Percentiles rank a stretch among this genome's conserved stretches.
These are phyloP conservation scores for Neurospora sp. DNA, from an alignment of 2,329 filamentous ascomycete species.

Conservation along the genomic window DNA sequence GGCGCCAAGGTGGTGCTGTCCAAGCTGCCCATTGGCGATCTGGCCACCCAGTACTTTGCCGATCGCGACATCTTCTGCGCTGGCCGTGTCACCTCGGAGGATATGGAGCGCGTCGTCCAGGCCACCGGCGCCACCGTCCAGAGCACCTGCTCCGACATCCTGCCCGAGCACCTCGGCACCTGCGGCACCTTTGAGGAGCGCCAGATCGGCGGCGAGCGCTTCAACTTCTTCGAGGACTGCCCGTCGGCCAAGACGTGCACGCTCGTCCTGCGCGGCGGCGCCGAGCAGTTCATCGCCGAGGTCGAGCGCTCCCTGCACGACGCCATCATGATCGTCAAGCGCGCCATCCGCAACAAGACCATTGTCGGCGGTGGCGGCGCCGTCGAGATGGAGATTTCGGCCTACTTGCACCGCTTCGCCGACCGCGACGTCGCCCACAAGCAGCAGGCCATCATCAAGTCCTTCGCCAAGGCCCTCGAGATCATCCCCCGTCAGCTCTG, in stretches of 20 bases:
- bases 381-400: slow-evolving; percentile 91
- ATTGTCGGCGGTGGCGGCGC: slow-evolving; percentile 95
- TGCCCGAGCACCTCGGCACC: slow-evolving; percentile 76
- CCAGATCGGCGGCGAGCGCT: slow-evolving; percentile 93
- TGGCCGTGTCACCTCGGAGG: slow-evolving; percentile 79
- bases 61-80: slow-evolving; percentile 98
- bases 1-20: slow-evolving; percentile 96
- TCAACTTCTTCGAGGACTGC: slow-evolving; percentile 98
- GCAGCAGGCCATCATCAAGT: slow-evolving; percentile 96
- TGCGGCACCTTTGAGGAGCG: slow-evolving; percentile 90
- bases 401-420: slow-evolving; percentile 84
- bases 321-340: slow-evolving; percentile 99
- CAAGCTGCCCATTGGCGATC: slow-evolving; percentile 92
- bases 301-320: slow-evolving; percentile 97
- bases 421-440: slow-evolving; percentile 90
- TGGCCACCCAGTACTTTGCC: slow-evolving; percentile 96
- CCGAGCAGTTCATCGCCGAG: slow-evolving; percentile 98
- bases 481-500: slow-evolving; percentile 94
- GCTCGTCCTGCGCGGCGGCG: slow-evolving; percentile 84
- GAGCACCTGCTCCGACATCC: slow-evolving; percentile 94
- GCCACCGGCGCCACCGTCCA: slow-evolving; percentile 87
- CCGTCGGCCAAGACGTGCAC: slow-evolving; percentile 95
- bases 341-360: slow-evolving; percentile 84
- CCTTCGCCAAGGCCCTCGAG: slow-evolving; percentile 93
- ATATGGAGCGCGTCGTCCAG: slow-evolving; percentile 93